Percentiles rank a stretch among this genome's conserved stretches.
phyloP scores from a whole-genome alignment of 768 basidiomycete species.

The Tulasnella sp. region DNA sequence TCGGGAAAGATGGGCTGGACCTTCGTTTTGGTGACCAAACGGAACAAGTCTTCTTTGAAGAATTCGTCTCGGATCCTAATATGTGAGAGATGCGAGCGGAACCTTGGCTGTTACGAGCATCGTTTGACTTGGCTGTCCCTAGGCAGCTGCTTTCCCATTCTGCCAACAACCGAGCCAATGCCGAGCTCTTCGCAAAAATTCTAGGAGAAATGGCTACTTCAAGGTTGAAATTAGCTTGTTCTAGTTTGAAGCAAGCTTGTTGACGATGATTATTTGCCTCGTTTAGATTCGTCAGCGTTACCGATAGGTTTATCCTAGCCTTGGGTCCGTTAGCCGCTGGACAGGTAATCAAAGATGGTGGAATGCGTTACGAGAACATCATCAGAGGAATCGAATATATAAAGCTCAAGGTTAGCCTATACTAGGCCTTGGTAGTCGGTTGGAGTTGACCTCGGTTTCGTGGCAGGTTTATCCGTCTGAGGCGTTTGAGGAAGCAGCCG shows the following conservation, averaged over 20 bases:
- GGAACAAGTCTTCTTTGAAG: constrained; percentile 89
- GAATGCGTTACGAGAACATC: constrained; percentile 82
- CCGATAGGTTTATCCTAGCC: constrained; percentile 85
- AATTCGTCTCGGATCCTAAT: constrained; percentile 68
- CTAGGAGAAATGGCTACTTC: constrained; percentile 75
- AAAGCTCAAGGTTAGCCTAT: constrained; percentile 66
- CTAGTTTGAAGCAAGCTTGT: not conserved
- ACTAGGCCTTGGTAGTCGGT: not conserved
- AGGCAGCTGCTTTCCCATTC: constrained; percentile 63
- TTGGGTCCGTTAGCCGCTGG: constrained; percentile 72
- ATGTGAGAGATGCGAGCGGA: constrained; percentile 40
- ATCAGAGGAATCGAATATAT: constrained; percentile 80
- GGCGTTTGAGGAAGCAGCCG: constrained; percentile 89
- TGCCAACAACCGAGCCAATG: constrained; percentile 77
- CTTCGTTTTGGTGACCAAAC: constrained; percentile 76
- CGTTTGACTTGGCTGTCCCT: constrained; percentile 32
- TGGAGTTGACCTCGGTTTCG: not conserved
- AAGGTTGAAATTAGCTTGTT: constrained; percentile 55
- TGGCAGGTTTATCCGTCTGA: constrained; percentile 88
- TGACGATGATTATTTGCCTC: not conserved
- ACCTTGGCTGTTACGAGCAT: not conserved
- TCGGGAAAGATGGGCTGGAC: constrained; percentile 76
- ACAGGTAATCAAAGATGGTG: constrained; percentile 77
- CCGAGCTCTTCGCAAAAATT: constrained; percentile 81
- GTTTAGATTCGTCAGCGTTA: constrained; percentile 83